Percentiles rank a stretch among this genome's conserved stretches.
phyloP scores from a whole-genome alignment of 2,329 filamentous ascomycete species.

The Myrmaecium sp. region DNA sequence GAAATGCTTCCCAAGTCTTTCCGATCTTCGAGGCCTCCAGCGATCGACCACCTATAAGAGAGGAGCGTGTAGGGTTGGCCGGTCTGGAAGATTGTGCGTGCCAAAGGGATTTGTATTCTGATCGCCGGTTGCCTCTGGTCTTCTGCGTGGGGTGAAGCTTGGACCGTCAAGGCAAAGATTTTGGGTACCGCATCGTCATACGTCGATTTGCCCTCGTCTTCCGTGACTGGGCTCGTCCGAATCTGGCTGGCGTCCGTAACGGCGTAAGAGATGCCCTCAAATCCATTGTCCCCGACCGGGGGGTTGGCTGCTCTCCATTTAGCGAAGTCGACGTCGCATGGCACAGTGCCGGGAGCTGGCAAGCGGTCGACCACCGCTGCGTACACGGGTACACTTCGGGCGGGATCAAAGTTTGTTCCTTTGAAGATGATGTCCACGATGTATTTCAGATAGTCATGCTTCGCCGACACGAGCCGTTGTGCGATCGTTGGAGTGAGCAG shows the following conservation, averaged over 20 bases:
- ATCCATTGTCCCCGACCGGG: slow-evolving; percentile 10
- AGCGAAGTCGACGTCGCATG: neutral
- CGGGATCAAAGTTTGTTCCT: slow-evolving; percentile 1
- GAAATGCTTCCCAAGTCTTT: slow-evolving; percentile 4
- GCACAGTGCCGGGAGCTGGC: slow-evolving; percentile 8
- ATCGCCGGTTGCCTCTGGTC: neutral
- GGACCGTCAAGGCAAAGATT: too few species aligned
- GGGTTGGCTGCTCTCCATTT: slow-evolving; percentile 6
- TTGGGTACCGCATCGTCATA: too few species aligned
- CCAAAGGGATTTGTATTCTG: slow-evolving; percentile 44
- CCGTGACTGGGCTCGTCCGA: neutral
- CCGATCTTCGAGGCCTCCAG: neutral
- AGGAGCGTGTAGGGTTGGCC: slow-evolving; percentile 27
- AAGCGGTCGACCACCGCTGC: slow-evolving; percentile 22
- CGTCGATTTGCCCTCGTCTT: too few species aligned
- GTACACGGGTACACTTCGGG: slow-evolving; percentile 3
- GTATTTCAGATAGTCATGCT: too few species aligned
- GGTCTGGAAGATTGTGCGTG: slow-evolving; percentile 64
- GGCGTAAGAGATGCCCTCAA: slow-evolving; percentile 18
- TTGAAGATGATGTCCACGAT: too few species aligned
- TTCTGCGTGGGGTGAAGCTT: neutral
- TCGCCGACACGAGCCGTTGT: slow-evolving; percentile 12
- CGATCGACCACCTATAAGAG: slow-evolving; percentile 10
- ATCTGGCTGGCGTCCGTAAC: slow-evolving; percentile 1
- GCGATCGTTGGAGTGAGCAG: slow-evolving; percentile 18